Percentiles rank a stretch among this genome's conserved stretches.
Conservation (phyloP, 2,329 filamentous ascomycete genomes). For the Nemania abortiva region DNA sequence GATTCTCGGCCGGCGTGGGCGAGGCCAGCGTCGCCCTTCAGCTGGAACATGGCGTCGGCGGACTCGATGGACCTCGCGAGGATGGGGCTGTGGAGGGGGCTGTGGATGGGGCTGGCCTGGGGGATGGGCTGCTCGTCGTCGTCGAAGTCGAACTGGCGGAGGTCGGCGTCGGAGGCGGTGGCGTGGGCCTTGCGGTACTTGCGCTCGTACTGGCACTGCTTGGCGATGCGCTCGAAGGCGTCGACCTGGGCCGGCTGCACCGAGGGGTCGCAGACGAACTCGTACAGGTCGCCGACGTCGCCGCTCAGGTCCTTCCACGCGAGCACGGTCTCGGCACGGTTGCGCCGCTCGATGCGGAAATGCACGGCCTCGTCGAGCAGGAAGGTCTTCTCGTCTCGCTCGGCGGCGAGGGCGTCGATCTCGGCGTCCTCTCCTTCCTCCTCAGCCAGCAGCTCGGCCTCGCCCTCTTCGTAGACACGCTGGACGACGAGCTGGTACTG, state of each 20-base stretch:
- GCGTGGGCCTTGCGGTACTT: conserved; percentile 87
- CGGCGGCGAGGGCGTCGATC: conserved; percentile 77
- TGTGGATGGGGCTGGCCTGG: conserved; percentile 72
- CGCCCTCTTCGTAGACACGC: conserved; percentile 96
- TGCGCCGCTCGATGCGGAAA: conserved; percentile 85
- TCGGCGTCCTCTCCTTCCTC: conserved; percentile 87
- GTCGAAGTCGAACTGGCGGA: conserved; percentile 84
- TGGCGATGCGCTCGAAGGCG: conserved; percentile 83
- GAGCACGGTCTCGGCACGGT: conserved; percentile 85
- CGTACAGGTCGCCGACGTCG: conserved; percentile 94
- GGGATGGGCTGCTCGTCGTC: conserved; percentile 72
- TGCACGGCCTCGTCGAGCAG: conserved; percentile 92
- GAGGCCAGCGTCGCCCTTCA: conserved; percentile 53
- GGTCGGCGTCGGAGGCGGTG: conserved; percentile 82
- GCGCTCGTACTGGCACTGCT: conserved; percentile 97
- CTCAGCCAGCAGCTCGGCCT: conserved; percentile 89
- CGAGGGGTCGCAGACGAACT: conserved; percentile 91
- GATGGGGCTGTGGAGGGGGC: conserved; percentile 70
- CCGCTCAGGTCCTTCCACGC: conserved; percentile 96
- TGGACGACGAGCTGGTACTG: conserved; percentile 98
- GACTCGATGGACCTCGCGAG: conserved; percentile 68
- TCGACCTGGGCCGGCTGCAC: conserved; percentile 77
- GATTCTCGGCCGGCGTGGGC: conserved; percentile 49
- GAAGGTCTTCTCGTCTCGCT: conserved; percentile 98
- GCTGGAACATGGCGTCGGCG: conserved; percentile 67